Conservation (phyloP, 805 yeast genomes). For the Candida insectalens region DNA sequence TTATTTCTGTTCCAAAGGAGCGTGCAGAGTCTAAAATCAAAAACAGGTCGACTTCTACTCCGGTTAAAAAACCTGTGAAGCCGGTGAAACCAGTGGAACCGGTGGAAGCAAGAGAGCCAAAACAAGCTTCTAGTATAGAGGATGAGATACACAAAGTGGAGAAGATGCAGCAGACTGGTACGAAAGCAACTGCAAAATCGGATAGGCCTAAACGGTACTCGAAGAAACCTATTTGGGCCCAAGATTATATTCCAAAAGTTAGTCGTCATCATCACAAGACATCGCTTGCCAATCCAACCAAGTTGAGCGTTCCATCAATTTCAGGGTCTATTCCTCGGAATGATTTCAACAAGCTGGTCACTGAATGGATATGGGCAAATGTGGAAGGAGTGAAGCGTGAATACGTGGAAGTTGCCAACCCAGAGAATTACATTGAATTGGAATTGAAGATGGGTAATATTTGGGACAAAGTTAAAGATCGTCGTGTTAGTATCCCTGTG, state of each 20-base stretch:
- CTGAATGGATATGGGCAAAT: slow-evolving; percentile 86
- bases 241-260: slow-evolving; percentile 45
- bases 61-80: slow-evolving; percentile 5
- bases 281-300: slow-evolving; percentile 9
- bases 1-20: too few relatives aligned
- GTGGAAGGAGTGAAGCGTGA: slow-evolving; percentile 54
- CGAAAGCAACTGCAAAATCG: slow-evolving; percentile 5
- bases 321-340: slow-evolving; percentile 73
- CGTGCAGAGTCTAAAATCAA: too few relatives aligned
- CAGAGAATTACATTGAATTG: slow-evolving; percentile 50
- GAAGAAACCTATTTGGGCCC: slow-evolving; percentile 78
- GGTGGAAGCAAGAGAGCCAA: slow-evolving; percentile 4
- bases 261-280: slow-evolving; percentile 3
- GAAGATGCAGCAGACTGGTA: slow-evolving; percentile 20
- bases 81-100: slow-evolving; percentile 5
- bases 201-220: slow-evolving; percentile 52
- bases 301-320: slow-evolving; percentile 34
- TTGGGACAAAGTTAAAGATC: slow-evolving; percentile 52
- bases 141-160: slow-evolving; percentile 19
- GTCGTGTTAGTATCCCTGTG: slow-evolving; percentile 55
- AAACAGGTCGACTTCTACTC: too few relatives aligned
- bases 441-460: slow-evolving; percentile 70
- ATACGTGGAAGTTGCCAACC: slow-evolving; percentile 24
- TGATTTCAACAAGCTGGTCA: slow-evolving; percentile 69
- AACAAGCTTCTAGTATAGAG: slow-evolving; percentile 10